Evolutionary conservation across 306 rosid species (phyloP).

Genomic region (Potentilla sterilis): DNA sequence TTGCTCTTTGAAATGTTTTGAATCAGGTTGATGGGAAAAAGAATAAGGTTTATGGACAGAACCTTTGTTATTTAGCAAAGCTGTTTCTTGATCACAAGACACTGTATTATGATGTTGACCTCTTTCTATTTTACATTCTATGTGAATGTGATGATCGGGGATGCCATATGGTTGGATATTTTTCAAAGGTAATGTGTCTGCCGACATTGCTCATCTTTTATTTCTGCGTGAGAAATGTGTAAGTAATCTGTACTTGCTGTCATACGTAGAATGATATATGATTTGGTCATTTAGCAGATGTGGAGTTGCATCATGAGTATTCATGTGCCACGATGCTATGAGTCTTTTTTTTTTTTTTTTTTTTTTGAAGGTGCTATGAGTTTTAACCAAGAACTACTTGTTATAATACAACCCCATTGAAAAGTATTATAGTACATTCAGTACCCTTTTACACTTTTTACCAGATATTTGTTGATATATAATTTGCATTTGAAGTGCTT

Average conservation of each 20-base stretch:
- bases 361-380: too few species aligned
- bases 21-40: constrained; percentile 97
- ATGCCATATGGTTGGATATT: constrained; percentile 99
- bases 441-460: neutral
- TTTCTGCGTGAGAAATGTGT: neutral
- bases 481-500: neutral
- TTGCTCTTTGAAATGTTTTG: constrained; percentile 17
- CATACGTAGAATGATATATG: neutral
- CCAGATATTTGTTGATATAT: neutral
- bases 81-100: constrained; percentile 99
- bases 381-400: neutral
- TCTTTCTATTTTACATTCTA: constrained; percentile 85
- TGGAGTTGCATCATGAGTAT: neutral
- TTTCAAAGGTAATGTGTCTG: constrained; percentile 67
- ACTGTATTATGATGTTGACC: constrained; percentile 96
- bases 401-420: neutral
- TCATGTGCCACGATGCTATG: neutral
- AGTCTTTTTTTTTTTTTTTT: too few species aligned
- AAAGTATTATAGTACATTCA: neutral
- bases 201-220: neutral
- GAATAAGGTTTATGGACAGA: constrained; percentile 99
- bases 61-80: constrained; percentile 95
- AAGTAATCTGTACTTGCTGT: neutral
- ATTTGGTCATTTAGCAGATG: neutral
- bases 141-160: constrained; percentile 99